Conservation (phyloP, 1,284 basidiomycete genomes). For the Albatrellus sp. region DNA sequence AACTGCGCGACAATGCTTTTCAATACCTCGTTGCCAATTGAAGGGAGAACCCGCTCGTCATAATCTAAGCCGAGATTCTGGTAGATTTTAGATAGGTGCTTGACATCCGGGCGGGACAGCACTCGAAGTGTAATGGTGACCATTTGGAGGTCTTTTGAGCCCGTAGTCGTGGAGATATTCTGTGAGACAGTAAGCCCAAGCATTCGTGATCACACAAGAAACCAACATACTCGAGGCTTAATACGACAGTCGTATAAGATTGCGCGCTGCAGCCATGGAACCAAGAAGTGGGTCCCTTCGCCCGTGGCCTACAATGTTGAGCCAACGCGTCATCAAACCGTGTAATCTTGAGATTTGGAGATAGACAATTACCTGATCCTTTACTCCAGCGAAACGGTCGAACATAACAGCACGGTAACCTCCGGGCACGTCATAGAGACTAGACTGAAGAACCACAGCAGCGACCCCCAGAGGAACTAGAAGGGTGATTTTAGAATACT, state of each 20-base stretch:
- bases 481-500: not conserved
- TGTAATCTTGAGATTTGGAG: too few relatives aligned
- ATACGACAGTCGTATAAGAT: constrained; percentile 97
- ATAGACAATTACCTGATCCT: constrained; percentile 40
- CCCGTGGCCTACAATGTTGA: constrained; percentile 48
- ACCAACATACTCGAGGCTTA: constrained; percentile 72
- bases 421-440: constrained; percentile 88
- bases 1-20: constrained; percentile 99
- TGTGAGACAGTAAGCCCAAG: constrained; percentile 16
- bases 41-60: constrained; percentile 90
- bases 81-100: constrained; percentile 89
- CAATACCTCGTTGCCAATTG: constrained; percentile 94
- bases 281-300: constrained; percentile 96
- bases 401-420: constrained; percentile 97
- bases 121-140: constrained; percentile 94
- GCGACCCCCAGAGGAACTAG: constrained; percentile 70
- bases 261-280: constrained; percentile 91
- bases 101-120: constrained; percentile 84
- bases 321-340: too few relatives aligned
- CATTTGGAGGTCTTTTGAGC: constrained; percentile 97
- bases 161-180: constrained; percentile 96
- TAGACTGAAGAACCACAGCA: constrained; percentile 55
- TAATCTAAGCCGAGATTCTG: constrained; percentile 92
- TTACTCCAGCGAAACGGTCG: constrained; percentile 92
- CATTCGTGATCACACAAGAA: not conserved